Evolutionary conservation across 2,329 filamentous ascomycete species (phyloP), one percentile per base, ranked within the genome.

Genomic region (Ceratocystis cubensis): DNA sequence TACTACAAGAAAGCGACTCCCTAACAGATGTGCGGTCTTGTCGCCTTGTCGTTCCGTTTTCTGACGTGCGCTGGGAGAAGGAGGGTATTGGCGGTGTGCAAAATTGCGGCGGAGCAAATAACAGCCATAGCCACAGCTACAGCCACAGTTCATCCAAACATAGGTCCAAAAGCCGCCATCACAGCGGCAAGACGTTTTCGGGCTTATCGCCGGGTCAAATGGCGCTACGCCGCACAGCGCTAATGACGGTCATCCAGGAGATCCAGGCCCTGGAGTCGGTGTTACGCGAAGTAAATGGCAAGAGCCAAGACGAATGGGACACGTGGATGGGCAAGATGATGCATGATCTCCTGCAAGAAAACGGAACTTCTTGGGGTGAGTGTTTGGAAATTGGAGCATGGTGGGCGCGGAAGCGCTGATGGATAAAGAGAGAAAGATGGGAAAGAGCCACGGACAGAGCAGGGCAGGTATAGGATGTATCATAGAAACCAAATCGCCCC

Each of bases 251-350:
- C 5, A 84, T 95, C 64, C 88, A 92, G 73, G 83, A 91, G 80
- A 89, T 96, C 65, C 89, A 94, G 73, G 88, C 87, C 69, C 78
- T 96, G 71, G 92, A 96, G 75, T 89, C 90, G 4, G 77, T 94
- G 67, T 78, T 96, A 71, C 84, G 88, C 71, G 88, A 96, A 72
- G 84, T 85, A 59, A 95, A 88, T 72, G 88, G 88, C 15, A 96
- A 96, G 79, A 90, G 88, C 72, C 85, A 89, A 73, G 91, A 96
- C 71, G 92, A 96, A 76, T 96, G 91, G 91, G 89, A 95, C 74
- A 80, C 85, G 53, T 96, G 92, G 92, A 85, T 89, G 77, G 85
- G 87, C 50, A 89, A 87, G 75, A 89, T 96, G 88, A 93, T 91
- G 82, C 83, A 84, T 61, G 88, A 94, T 75, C 76, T 96, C 72